Base-by-base conservation (phyloP, 2,329 filamentous ascomycete species). In the Pyrenophora teres region DNA sequence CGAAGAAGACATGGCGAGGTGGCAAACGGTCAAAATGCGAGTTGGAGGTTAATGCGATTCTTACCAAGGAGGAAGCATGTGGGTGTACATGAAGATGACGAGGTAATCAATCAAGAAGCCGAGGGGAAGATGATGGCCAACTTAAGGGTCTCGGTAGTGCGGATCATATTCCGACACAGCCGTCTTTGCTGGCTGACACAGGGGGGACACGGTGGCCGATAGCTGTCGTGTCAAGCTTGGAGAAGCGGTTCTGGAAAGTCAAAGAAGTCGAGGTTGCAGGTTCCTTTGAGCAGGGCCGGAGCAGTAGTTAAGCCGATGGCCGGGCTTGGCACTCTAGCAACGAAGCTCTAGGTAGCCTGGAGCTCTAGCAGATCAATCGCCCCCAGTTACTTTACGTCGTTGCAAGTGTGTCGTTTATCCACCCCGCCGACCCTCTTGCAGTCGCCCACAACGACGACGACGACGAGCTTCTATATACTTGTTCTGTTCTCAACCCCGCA, bases 1-100 rank as follows among this genome's bases (percentile, higher is more conserved):
- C 13, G 76, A 74, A 36, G 75, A 72, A 48, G 76, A 71, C 77
- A 79, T 80, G 25, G 16, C 50, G 40, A 18, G 32, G 31, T 35
- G 42, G 16, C 16, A 46, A 31, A 21, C 38, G 41, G 25, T 27
- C 39, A 33, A 31, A 18, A n/a, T 32, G 47, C 33, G 40, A 42
- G 49, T 39, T 54, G 23, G 44, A 40, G 35, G 53, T 66, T 58
- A 63, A 60, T 61, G 43, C 50, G 52, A 53, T 25, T 63, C 62
- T 65, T 65, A 67, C 60, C 56, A 55, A 52, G 15, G 50, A 45
- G 21, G 41, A 52, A 58, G 59, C 63, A 67, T 63, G 47, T 33
- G 36, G 30, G 23, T 25, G 33, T 44, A 48, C 52, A 51, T 54
- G 56, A 52, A 47, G 52, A 57, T 43, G 57, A 54, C 56, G 50